Evolutionary conservation across 495 filamentous ascomycete species (phyloP).

Genomic region (Polyplosphaeria fusca): DNA sequence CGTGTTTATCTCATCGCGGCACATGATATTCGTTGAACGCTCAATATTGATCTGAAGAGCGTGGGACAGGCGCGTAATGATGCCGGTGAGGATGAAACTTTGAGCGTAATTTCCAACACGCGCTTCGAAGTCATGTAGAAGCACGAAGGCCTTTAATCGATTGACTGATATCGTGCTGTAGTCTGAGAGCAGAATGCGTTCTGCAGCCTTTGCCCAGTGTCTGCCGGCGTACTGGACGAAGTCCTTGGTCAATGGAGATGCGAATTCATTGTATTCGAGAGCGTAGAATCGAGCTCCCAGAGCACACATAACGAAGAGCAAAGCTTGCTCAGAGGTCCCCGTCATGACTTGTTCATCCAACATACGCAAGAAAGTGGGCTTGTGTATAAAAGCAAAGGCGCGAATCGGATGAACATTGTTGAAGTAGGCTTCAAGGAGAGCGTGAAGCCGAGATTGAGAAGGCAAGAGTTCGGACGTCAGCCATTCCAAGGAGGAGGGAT

Average conservation of each 20-base stretch:
- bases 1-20: neutral
- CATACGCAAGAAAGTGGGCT: slow-evolving; percentile 5
- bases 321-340: neutral
- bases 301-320: slow-evolving; percentile 4
- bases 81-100: neutral
- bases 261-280: neutral
- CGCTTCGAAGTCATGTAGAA: slow-evolving; percentile 5
- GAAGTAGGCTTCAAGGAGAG: slow-evolving; percentile 3
- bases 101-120: neutral
- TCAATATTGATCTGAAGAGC: slow-evolving; percentile 8
- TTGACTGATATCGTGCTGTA: slow-evolving; percentile 3
- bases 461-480: neutral
- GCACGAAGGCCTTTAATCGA: neutral
- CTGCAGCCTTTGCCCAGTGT: slow-evolving; percentile 4
- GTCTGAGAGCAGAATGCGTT: slow-evolving; percentile 1
- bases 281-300: slow-evolving; percentile 7
- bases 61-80: slow-evolving; percentile 2
- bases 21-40: neutral
- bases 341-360: neutral
- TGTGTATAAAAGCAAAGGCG: slow-evolving; percentile 3
- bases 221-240: slow-evolving; percentile 2
- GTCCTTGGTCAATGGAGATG: neutral
- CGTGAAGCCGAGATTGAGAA: neutral
- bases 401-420: slow-evolving; percentile 1
- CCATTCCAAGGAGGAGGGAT: neutral